Percentiles rank a stretch among this genome's conserved stretches.
Conservation (phyloP, 805 yeast species). For the Ogataea paradorogensis region DNA sequence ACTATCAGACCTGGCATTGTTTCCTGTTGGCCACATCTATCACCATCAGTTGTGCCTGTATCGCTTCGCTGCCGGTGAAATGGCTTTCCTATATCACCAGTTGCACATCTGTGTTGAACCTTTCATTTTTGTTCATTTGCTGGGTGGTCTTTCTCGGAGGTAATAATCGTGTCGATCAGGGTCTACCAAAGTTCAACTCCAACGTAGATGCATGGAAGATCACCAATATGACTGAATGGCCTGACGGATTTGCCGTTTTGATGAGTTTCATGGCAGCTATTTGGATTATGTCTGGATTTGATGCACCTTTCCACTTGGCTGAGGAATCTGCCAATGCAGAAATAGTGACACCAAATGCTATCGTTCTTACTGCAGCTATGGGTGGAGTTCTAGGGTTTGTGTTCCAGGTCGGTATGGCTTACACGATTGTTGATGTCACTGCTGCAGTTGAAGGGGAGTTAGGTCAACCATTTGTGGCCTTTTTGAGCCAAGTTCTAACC, state of each 20-base stretch:
- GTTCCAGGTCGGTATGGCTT: constrained; percentile 58
- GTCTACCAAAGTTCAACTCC: constrained; percentile 46
- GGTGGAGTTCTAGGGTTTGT: constrained; percentile 58
- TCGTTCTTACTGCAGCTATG: constrained; percentile 52
- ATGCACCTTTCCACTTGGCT: constrained; percentile 71
- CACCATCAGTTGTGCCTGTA: constrained; percentile 43
- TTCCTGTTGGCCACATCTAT: constrained; percentile 53
- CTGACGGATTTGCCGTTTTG: constrained; percentile 57
- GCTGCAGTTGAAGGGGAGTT: constrained; percentile 45
- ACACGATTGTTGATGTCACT: constrained; percentile 52
- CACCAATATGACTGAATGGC: constrained; percentile 58
- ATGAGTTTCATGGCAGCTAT: constrained; percentile 59
- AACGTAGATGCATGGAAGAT: constrained; percentile 53
- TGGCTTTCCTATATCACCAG: constrained; percentile 52
- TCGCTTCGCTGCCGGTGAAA: constrained; percentile 53
- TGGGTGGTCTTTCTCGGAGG: constrained; percentile 54
- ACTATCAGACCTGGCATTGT: constrained; percentile 46
- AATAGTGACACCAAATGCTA: constrained; percentile 64
- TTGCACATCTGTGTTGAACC: constrained; percentile 47
- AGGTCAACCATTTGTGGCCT: constrained; percentile 62
- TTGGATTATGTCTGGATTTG: constrained; percentile 75
- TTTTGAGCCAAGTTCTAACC: constrained; percentile 46
- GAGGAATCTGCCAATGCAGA: constrained; percentile 69
- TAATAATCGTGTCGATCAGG: constrained; percentile 38
- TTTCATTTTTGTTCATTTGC: constrained; percentile 48